Percentiles rank a stretch among this genome's conserved stretches.
phyloP scores from a whole-genome alignment of 2,329 filamentous ascomycete species.

The Pseudodiploospora longispora region DNA sequence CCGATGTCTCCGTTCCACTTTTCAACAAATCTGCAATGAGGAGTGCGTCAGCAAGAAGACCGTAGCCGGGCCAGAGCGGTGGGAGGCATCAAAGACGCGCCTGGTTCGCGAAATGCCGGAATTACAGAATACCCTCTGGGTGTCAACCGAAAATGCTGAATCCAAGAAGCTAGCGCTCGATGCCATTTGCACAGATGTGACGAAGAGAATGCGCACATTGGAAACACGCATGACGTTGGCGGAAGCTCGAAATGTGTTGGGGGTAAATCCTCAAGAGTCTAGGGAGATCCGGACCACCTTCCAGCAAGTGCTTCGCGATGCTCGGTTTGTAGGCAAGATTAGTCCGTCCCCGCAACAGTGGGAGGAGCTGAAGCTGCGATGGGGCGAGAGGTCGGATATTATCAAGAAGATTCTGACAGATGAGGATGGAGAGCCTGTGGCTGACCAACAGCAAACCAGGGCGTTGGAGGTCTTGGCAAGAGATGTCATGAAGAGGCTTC shows the following conservation, averaged over 20 bases:
- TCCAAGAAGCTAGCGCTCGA: slow-evolving; percentile 64
- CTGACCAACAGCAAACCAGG: slow-evolving; percentile 44
- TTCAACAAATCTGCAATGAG: slow-evolving; percentile 62
- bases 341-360: slow-evolving; percentile 65
- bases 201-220: slow-evolving; percentile 63
- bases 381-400: slow-evolving; percentile 52
- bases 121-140: slow-evolving; percentile 53
- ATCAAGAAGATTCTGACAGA: slow-evolving; percentile 46
- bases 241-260: slow-evolving; percentile 59
- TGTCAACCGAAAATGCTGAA: slow-evolving; percentile 49
- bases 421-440: slow-evolving; percentile 42
- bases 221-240: slow-evolving; percentile 62
- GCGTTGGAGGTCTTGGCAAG: slow-evolving; percentile 64
- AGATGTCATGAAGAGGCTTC: slow-evolving; percentile 70
- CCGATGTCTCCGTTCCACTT: slow-evolving; percentile 54
- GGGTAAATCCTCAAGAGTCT: slow-evolving; percentile 34
- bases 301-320: slow-evolving; percentile 54
- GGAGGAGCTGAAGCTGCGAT: slow-evolving; percentile 59
- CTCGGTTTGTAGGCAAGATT: slow-evolving; percentile 65
- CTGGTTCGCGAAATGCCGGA: slow-evolving; percentile 58
- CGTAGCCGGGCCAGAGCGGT: slow-evolving; percentile 60
- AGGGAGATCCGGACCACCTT: slow-evolving; percentile 59
- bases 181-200: slow-evolving; percentile 73
- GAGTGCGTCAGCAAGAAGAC: slow-evolving; percentile 68
- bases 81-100: slow-evolving; percentile 62